Base-by-base conservation (phyloP, 2,329 filamentous ascomycete genomes). In the Pseudogymnoascus sp. region DNA sequence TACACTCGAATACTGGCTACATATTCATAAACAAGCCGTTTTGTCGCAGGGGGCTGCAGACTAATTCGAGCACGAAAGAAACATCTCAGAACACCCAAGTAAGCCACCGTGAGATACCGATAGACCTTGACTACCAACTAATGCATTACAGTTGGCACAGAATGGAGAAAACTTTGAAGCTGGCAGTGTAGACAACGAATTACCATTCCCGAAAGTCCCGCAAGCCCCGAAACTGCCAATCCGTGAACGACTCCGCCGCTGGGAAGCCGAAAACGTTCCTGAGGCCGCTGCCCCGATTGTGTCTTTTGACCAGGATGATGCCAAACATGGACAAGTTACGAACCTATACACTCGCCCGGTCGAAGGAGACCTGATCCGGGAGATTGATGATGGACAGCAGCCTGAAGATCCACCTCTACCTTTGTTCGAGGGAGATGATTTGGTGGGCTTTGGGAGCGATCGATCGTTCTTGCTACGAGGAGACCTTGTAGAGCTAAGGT, bases 371-470 rank as follows among this genome's bases (percentile, higher is more conserved):
- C 29, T 6, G n/a, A 33, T 56, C 10, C 50, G 50, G 11, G 50
- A 56, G 50, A 13, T 33, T 33, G 50, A 56, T 19, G 50, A 56
- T 35, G 50, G 50, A 19, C 29, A 56, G 5, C 50, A 56, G 17
- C 29, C 15, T 56, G 50, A 56, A 33, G 50, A 56, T 56, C 29
- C 50, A 56, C 50, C 68, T 33, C 67, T 70, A 19, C 69, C 74
- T 6, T 75, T 76, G 53, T 68, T 80, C 59, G 72, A 74, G 29
- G 73, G 73, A 42, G 79, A 79, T 38, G 80, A 83, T 65, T 72
- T 83, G n/a, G 78, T 82, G 10, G 80, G 83, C 67, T 64, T 73
- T 66, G 71, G 72, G 7, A 62, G 64, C 21, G 65, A 62, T 35
- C 68, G 72, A 13, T 66, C 63, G 40, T 75, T 73, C 56, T 64